These are phyloP conservation scores for Chlorella sp. DNA, from an alignment of 139 green algal species.

Conservation along the genomic window DNA sequence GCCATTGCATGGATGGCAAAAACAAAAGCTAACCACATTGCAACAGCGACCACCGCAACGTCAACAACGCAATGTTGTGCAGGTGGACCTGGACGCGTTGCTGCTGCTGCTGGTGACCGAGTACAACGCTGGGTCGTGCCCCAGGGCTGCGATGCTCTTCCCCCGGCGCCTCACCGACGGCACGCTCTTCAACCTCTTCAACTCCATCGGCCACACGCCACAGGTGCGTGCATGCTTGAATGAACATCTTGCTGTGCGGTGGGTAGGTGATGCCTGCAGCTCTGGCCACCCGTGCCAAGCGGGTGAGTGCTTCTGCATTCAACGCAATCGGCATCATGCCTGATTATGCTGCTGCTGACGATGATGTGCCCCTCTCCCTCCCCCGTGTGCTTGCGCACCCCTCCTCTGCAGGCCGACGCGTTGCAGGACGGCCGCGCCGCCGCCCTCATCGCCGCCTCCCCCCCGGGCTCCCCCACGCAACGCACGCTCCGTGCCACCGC, in stretches of 20 bases:
- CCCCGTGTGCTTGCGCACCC: neutral
- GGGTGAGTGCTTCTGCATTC: too few species aligned
- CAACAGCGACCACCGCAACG: too few species aligned
- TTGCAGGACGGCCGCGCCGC: neutral
- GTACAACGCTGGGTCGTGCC: constrained; percentile 41
- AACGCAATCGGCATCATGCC: too few species aligned
- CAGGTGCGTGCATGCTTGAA: neutral
- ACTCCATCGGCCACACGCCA: neutral
- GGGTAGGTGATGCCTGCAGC: neutral
- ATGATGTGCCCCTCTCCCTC: neutral
- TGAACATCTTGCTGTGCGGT: neutral
- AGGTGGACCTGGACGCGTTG: constrained; percentile 50
- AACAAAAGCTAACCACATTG: too few species aligned
- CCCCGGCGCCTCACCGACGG: constrained; percentile 49
- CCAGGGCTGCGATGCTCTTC: constrained; percentile 30
- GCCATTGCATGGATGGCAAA: too few species aligned
- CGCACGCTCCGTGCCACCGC: neutral
- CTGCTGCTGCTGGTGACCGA: constrained; percentile 48
- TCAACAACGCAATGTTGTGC: too few species aligned
- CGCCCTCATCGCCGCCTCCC: neutral
- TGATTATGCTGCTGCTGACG: neutral
- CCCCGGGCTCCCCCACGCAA: neutral
- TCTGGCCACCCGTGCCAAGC: too few species aligned
- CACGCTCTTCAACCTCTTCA: constrained; percentile 29
- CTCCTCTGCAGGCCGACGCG: neutral